Evolutionary conservation across 2,329 filamentous ascomycete genomes (phyloP).

Genomic region (Colletotrichum zoysiae): DNA sequence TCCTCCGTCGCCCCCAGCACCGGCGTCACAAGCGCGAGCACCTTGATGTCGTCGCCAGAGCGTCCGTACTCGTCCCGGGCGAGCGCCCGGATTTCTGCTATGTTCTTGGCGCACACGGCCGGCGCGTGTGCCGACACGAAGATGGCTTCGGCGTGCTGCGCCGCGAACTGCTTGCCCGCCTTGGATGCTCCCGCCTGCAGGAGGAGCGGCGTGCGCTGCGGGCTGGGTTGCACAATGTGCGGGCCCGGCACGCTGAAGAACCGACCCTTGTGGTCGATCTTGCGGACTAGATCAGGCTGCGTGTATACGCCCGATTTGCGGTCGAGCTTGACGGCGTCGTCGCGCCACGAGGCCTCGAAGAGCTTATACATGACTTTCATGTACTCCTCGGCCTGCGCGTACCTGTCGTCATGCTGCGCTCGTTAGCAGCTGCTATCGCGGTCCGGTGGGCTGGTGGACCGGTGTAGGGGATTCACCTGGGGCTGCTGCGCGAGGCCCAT

Average conservation of each 20-base stretch:
- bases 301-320: constrained; percentile 70
- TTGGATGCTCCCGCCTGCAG: constrained; percentile 78
- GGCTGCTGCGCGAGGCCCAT: constrained; percentile 69
- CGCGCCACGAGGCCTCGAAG: constrained; percentile 75
- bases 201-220: constrained; percentile 76
- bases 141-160: constrained; percentile 78
- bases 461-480: constrained; percentile 45
- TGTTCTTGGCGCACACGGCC: constrained; percentile 69
- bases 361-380: constrained; percentile 75
- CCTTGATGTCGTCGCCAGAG: constrained; percentile 73
- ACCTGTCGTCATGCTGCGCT: constrained; percentile 72
- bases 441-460: too few relatives aligned
- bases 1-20: constrained; percentile 75
- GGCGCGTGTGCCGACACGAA: constrained; percentile 77
- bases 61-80: constrained; percentile 67
- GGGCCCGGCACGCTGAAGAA: constrained; percentile 74
- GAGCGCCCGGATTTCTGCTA: constrained; percentile 71
- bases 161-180: constrained; percentile 75
- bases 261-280: constrained; percentile 75
- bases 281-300: constrained; percentile 64
- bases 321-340: constrained; percentile 74
- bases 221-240: constrained; percentile 74
- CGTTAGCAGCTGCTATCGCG: not conserved
- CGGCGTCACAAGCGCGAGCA: constrained; percentile 74
- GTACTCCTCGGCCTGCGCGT: constrained; percentile 74